These are phyloP conservation scores for Fomitopsis pinicola DNA, from an alignment of 1,284 basidiomycete species.

Conservation along the genomic window DNA sequence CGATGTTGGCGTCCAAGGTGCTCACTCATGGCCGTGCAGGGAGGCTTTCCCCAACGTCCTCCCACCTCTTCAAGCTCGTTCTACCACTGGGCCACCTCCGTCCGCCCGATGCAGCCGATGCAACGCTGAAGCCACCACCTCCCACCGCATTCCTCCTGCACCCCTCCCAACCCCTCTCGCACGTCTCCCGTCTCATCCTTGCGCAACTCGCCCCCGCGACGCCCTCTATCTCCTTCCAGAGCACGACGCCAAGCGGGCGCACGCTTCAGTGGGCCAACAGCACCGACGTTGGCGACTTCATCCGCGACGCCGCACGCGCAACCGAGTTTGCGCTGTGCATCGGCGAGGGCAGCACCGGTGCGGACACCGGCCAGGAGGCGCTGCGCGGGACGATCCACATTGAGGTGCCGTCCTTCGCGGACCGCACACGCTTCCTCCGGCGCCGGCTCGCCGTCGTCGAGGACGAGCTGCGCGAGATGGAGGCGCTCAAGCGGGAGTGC, in stretches of 20 bases:
- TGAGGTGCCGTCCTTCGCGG: slow-evolving; percentile 58
- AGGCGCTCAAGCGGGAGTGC: slow-evolving; percentile 48
- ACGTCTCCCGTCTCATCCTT: slow-evolving; percentile 47
- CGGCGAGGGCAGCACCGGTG: slow-evolving; percentile 10
- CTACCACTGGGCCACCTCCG: slow-evolving; percentile 40
- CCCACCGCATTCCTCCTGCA: slow-evolving; percentile 59
- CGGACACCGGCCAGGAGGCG: not conserved
- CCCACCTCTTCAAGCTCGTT: slow-evolving; percentile 64
- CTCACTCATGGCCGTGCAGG: slow-evolving; percentile 29
- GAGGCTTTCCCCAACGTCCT: slow-evolving; percentile 56
- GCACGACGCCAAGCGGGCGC: slow-evolving; percentile 33
- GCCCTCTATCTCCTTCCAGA: slow-evolving; percentile 42
- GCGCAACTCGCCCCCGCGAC: slow-evolving; percentile 36
- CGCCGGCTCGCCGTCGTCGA: slow-evolving; percentile 42
- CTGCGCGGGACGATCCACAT: slow-evolving; percentile 37
- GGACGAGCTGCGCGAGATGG: slow-evolving; percentile 41
- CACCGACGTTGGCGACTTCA: slow-evolving; percentile 65
- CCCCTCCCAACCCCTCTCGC: slow-evolving; percentile 56
- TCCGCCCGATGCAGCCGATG: not conserved
- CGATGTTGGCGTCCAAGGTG: too few species aligned
- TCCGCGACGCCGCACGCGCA: slow-evolving; percentile 54
- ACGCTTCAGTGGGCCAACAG: slow-evolving; percentile 58
- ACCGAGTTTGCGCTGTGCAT: slow-evolving; percentile 55
- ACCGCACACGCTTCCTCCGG: slow-evolving; percentile 58
- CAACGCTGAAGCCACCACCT: slow-evolving; percentile 17